These are phyloP conservation scores for Turnera subulata DNA, from an alignment of 345 rosid genomes.

Conservation along the genomic window DNA sequence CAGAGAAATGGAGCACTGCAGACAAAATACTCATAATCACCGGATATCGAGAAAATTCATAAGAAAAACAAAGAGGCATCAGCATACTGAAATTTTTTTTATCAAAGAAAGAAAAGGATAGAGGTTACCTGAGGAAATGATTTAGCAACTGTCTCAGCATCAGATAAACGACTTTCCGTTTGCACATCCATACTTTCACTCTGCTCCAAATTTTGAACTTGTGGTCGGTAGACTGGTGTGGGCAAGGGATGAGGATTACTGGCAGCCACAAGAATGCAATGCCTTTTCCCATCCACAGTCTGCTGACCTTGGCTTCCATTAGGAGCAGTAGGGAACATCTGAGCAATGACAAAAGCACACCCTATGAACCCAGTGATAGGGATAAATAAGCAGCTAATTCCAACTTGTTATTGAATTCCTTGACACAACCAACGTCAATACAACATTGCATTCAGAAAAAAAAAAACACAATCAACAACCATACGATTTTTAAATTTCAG, in stretches of 20 bases:
- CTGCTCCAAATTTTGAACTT: conserved; percentile 55
- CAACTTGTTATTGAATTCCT: too few relatives aligned
- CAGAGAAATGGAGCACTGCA: conserved; percentile 76
- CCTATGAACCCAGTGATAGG: neutral
- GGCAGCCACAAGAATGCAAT: conserved; percentile 87
- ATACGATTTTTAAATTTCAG: too few relatives aligned
- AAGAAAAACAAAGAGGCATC: neutral
- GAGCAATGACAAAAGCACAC: conserved; percentile 23
- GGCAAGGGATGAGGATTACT: conserved; percentile 90
- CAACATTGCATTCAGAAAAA: too few relatives aligned
- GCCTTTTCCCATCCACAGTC: conserved; percentile 66
- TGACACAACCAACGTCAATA: too few relatives aligned
- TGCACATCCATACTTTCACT: conserved; percentile 55
- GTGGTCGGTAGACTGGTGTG: conserved; percentile 87
- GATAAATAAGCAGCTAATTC: too few relatives aligned
- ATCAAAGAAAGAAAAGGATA: neutral
- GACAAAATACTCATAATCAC: conserved; percentile 30
- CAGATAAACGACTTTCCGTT: conserved; percentile 64
- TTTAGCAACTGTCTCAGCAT: conserved; percentile 87
- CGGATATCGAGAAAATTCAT: conserved; percentile 6
- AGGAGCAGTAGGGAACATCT: conserved; percentile 63
- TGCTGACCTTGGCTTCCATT: conserved; percentile 66
- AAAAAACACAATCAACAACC: too few relatives aligned
- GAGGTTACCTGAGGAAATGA: conserved; percentile 58
- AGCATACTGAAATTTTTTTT: too few relatives aligned